These are phyloP conservation scores for Plantago rigida DNA, from an alignment of 305 asterid species.

Conservation along the genomic window DNA sequence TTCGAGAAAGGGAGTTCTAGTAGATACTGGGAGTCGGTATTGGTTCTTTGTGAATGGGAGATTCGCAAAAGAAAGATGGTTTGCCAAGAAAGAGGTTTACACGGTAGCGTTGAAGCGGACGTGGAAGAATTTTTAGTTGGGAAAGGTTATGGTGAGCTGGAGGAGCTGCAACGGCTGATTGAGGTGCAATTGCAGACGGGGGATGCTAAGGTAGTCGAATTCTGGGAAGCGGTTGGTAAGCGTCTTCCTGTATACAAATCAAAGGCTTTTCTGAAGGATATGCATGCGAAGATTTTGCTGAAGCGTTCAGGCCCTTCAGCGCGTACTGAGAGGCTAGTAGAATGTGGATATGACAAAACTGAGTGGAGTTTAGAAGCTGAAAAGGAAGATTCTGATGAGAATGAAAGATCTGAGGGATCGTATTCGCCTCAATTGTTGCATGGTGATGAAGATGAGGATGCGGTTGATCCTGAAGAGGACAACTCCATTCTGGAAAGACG, in stretches of 20 bases:
- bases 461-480: conserved; percentile 52
- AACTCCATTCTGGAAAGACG: conserved; percentile 53
- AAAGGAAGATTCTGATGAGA: conserved; percentile 21
- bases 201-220: conserved; percentile 58
- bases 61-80: conserved; percentile 50
- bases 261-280: conserved; percentile 69
- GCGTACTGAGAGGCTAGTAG: conserved; percentile 36
- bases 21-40: conserved; percentile 62
- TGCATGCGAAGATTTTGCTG: conserved; percentile 58
- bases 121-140: conserved; percentile 48
- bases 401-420: conserved; percentile 51
- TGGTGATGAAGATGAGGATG: conserved; percentile 73
- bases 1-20: conserved; percentile 48
- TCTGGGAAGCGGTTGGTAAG: conserved; percentile 59
- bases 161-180: conserved; percentile 42
- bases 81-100: conserved; percentile 53
- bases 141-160: conserved; percentile 41
- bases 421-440: conserved; percentile 70
- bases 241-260: conserved; percentile 64
- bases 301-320: conserved; percentile 22
- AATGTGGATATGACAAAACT: background rate
- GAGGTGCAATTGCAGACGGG: conserved; percentile 63
- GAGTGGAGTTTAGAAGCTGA: too few species aligned
- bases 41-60: conserved; percentile 61
- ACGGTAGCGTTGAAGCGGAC: conserved; percentile 47